Evolutionary conservation across 768 basidiomycete species (phyloP), one percentile per base, ranked within the genome.

Genomic region (Inosperma sp.): DNA sequence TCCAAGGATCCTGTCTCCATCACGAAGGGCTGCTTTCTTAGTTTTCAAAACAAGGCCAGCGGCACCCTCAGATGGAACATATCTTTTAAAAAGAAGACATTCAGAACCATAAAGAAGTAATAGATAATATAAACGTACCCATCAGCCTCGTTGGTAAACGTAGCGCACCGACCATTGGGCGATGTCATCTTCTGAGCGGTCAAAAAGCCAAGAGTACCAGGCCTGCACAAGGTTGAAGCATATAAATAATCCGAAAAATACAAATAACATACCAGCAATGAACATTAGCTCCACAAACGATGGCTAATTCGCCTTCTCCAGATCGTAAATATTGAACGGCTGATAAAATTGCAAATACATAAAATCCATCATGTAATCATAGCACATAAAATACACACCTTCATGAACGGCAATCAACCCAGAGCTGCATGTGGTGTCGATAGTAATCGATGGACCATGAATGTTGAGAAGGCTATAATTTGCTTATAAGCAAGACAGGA

Each of bases 21-120:
- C 69, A 14, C 69, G 61, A 10, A 65, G 21, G 17, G 70, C 70
- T 33, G 68, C 67, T 22, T 55, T 60, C 43, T 61, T 61, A 5
- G 68, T 69, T 53, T 70, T 71, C 27, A 71, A 48, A 27, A 71
- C 59, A 3, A 71, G 47, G 33, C 67, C 65, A 23, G 64, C 65
- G 5, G 66, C 68, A 23, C 68, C 70, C 55, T 71, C 70, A 3
- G 68, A 59, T 3, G 70, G 67, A 26, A 66, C 68, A 47, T 71
- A 71, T 19, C 69, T 71, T 26, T 6, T 14, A 5, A 36, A 7
- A 12, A 19, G 4, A 36, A 8, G 45, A 1, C 3, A 1, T 13
- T 25, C 8, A 29, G 17, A 19, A 42, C n/a, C n/a, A n/a, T n/a
- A 13, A 12, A 34, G n/a, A 26, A 6, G 17, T 7, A 17, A 7